phyloP scores from a whole-genome alignment of 192 early-diverging fungal species.

The Chytriomyces confervae region DNA sequence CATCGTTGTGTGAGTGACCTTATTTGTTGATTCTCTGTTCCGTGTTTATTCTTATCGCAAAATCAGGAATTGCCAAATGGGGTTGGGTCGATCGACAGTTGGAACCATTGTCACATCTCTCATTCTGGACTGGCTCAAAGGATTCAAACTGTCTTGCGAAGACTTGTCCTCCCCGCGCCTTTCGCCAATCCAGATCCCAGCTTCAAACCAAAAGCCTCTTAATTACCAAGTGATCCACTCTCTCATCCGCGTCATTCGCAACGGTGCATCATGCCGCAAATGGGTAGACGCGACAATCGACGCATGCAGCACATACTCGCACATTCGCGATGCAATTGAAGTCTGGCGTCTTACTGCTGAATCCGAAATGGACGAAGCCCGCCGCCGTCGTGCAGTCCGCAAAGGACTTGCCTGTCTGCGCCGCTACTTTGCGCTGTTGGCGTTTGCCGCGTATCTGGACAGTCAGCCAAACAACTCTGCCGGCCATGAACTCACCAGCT shows the following conservation, averaged over 20 bases:
- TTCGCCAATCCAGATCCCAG: background rate
- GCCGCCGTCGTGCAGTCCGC: slow-evolving; percentile 28
- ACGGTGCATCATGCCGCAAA: slow-evolving; percentile 63
- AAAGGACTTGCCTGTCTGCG: slow-evolving; percentile 45
- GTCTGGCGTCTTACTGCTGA: slow-evolving; percentile 47
- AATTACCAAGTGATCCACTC: slow-evolving; percentile 67
- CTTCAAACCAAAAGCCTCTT: slow-evolving; percentile 18
- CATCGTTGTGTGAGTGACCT: slow-evolving; percentile 54
- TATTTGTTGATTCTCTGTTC: background rate
- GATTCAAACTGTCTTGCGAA: slow-evolving; percentile 10
- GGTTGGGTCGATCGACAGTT: slow-evolving; percentile 65
- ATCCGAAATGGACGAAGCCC: slow-evolving; percentile 35
- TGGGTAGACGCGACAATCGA: slow-evolving; percentile 66
- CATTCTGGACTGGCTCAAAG: slow-evolving; percentile 51
- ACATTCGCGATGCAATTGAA: slow-evolving; percentile 65
- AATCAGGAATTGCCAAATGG: slow-evolving; percentile 65
- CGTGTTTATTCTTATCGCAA: background rate
- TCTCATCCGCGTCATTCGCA: slow-evolving; percentile 63
- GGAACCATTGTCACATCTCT: slow-evolving; percentile 52
- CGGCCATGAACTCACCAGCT: slow-evolving; percentile 44
- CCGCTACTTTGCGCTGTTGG: slow-evolving; percentile 64
- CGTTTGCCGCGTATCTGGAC: slow-evolving; percentile 65
- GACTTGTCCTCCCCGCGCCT: background rate
- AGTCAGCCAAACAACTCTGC: slow-evolving; percentile 35
- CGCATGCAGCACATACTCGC: slow-evolving; percentile 46